Evolutionary conservation across 1,284 basidiomycete species (phyloP), one percentile per base, ranked within the genome.

Genomic region (Sanghuangporus sanghuang): DNA sequence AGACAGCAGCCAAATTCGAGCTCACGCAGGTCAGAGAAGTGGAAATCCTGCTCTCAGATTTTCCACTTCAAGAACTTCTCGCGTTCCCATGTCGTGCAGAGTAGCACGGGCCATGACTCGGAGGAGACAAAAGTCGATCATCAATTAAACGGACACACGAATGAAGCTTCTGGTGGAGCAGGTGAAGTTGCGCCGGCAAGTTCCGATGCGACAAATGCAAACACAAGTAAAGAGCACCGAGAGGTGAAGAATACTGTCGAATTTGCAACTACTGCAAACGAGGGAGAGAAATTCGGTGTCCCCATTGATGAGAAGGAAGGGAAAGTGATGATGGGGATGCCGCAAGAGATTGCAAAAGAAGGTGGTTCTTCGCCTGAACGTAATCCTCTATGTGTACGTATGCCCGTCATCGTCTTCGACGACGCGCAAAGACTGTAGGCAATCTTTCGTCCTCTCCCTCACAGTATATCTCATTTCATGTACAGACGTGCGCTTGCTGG

Each of bases 351-450:
- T 16, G 16, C 16, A 6, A n/a, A 0, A 1, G 44, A 16, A n/a
- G 12, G 44, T 7, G 44, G 21, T 6, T n/a, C 16, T n/a, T n/a
- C 44, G 44, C 16, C 14, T 16, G 44, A 46, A 18, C 16, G 16
- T 18, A 11, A 18, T 46, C 44, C 16, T 1, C 7, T 46, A 32
- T n/a, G 12, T 18, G 16, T 92, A 77, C 89, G 85, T 73, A 85
- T 90, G 72, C 90, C 90, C 0, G 88, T 92, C 6, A 81, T 93
- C 64, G 89, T 92, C 71, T 84, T 93, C 64, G 91, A 93, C 68
- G 92, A 93, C 72, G 90, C 90, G 1, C 90, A 93, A 71, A 90
- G 88, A 71, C 74, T 92, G 89, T 90, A 72, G 61, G 85, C 16
- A 3, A 46, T 11, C 7, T n/a, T 46, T 71, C 32, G 39, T 5